phyloP scores from a whole-genome alignment of 768 basidiomycete genomes.

The Macrocybe gigantea region DNA sequence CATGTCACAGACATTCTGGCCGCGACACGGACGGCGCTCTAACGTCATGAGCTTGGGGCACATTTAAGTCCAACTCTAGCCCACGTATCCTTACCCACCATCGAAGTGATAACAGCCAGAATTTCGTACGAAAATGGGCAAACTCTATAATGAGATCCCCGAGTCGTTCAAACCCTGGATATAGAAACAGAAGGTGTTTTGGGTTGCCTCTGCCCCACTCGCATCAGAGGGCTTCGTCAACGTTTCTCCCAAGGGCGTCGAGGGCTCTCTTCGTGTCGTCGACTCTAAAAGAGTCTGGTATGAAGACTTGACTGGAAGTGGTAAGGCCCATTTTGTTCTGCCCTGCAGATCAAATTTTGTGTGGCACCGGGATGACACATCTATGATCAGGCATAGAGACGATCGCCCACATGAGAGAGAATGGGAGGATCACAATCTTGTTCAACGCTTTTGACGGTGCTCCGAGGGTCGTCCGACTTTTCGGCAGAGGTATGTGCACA shows the following conservation, averaged over 20 bases:
- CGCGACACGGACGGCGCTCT: no score
- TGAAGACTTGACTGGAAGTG: slow-evolving; percentile 62
- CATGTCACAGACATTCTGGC: no score
- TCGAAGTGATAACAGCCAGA: no score
- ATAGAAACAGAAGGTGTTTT: slow-evolving; percentile 52
- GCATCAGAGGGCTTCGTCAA: slow-evolving; percentile 54
- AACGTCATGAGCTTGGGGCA: no score
- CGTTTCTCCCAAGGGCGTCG: slow-evolving; percentile 53
- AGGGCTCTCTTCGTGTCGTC: slow-evolving; percentile 46
- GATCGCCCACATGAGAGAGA: slow-evolving; percentile 57
- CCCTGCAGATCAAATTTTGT: not conserved
- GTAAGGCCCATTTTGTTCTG: slow-evolving; percentile 23
- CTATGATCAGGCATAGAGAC: slow-evolving; percentile 45
- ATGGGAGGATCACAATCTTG: slow-evolving; percentile 55
- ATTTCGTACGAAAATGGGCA: slow-evolving; percentile 33
- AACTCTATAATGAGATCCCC: slow-evolving; percentile 49
- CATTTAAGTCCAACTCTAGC: no score
- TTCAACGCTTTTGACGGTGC: slow-evolving; percentile 59
- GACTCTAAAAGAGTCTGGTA: slow-evolving; percentile 53
- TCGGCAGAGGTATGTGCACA: slow-evolving; percentile 40
- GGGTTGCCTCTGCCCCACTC: slow-evolving; percentile 59
- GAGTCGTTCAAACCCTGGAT: slow-evolving; percentile 46
- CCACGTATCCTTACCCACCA: no score
- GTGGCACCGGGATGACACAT: not conserved
- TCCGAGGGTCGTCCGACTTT: slow-evolving; percentile 53